Base-by-base conservation (phyloP, 331 rosid genomes). In the Ulmus americana region DNA sequence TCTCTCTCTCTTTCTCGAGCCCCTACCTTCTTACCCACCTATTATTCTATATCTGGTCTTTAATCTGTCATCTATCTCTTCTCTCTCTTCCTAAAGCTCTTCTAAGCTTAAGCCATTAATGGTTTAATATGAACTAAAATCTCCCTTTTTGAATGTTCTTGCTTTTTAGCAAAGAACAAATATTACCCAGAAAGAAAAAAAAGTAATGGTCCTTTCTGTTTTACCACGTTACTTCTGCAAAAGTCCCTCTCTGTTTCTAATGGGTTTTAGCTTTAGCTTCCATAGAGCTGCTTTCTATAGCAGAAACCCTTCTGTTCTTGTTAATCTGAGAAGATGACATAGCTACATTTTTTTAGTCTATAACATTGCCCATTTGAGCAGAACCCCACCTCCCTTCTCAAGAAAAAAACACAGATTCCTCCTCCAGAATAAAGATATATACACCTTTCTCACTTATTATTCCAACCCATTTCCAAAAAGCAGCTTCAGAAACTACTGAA, bases 1-100 rank as follows among this genome's bases (percentile, higher is more conserved):
- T 72, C 83, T 85, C 86, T 83, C 86, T 83, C 71, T 77, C 88
- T 83, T 83, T 82, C 98, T 94, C 97, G 95, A 87, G 98, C 98
- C 98, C 97, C 91, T 65, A 85, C 91, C 80, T 74, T 69, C 85
- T 65, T 59, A 42, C 66, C 61, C 55, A n/a, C 73, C 85, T 67
- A 56, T 61, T 69, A 60, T 45, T 66, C 73, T 54, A 54, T 48
- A 54, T 70, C 64, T 61, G 64, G 13, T 61, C 20, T 18, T 20
- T 73, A 13, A 66, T 63, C 65, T 69, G 74, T 57, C 69, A 7
- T 28, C 12, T 59, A 1, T 68, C 55, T 39, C 10, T 62, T 60
- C 65, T 12, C 41, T 70, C 65, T 38, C 63, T 38, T 66, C 55
- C 63, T 46, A 69, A 47, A 56, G 59, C 39, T 40, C 52, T 43